Base-by-base conservation (phyloP, 2,329 filamentous ascomycete genomes). In the Sporothrix dimorphospora region DNA sequence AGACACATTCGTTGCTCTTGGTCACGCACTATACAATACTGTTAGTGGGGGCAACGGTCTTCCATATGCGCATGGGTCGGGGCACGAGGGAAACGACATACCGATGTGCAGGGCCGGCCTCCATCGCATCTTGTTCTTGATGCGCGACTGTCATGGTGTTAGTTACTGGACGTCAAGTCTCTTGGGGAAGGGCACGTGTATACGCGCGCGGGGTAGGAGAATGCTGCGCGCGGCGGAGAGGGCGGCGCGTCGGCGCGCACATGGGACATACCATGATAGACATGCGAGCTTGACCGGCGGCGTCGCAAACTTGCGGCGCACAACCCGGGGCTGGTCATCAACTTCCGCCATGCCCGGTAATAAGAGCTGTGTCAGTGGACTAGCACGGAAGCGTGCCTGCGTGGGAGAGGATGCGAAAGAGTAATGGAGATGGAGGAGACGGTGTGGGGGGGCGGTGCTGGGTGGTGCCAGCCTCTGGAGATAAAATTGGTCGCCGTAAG, bases 261-360 rank as follows among this genome's bases (percentile, higher is more conserved):
- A 34, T 6, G 19, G 9, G 11, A 19, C 82, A 73, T 81, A 86
- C 84, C 84, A 86, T 70, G 84, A 81, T 72, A 86, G 80, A 75
- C 85, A 86, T 27, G 85, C 85, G 68, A 84, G 80, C 77, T 86
- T 86, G 38, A 86, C 84, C 1, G 85, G 85, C 66, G 84, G 85
- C 38, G 81, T 80, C 59, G 82, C 81, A 75, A 84, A 83, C 76
- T 83, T 84, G 72, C 74, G 73, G 6, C 75, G 74, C 71, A 71
- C 74, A 6, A 71, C 69, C 16, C 72, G 73, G 30, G 65, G 49
- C 59, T 70, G 68, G 19, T 65, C 69, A 27, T 72, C 71, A 19
- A 68, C 61, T 40, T 74, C 74, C 2, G 65, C 72, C 74, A 75
- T 75, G 65, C 12, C 47, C 19, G 6, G 30, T 14, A 51, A 51